Evolutionary conservation across 2,329 filamentous ascomycete species (phyloP), one percentile per base, ranked within the genome.

Genomic region (Colletotrichum theobromicola): DNA sequence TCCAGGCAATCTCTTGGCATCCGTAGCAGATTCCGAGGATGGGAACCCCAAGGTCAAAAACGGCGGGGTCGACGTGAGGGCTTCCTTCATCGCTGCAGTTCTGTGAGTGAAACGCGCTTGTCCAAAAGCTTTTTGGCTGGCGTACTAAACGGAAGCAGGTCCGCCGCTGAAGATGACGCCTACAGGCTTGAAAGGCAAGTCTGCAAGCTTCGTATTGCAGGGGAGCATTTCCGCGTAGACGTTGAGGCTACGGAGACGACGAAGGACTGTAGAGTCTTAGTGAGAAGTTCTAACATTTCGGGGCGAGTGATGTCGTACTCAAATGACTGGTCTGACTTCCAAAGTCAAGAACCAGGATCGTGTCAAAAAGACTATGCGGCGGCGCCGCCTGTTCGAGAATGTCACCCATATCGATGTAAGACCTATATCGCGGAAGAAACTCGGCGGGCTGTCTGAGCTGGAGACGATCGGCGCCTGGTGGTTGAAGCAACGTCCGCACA

Each of bases 191-290:
- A 90, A 98, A 61, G 88, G 82, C 37, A 98, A 89, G 70, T 97
- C 94, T 8, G 90, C 87, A 26, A 97, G 85, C 87, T 96, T 96
- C 80, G 94, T 92, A 60, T 93, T 97, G 85, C 95, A 98, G 26
- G 94, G 94, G 57, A 97, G 91, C 93, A 98, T 94, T 87, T 98
- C 95, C 76, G 92, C 92, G 87, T 94, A 98, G 83, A 97, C 90
- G 86, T 93, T 93, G 84, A 97, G 90, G 79, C 94, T 91, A 78
- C 95, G 90, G 32, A 97, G 89, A 37, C 94, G 91, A 69, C 94
- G 89, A 12, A 92, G 92, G 80, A 96, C 55, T 58, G 55, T 26
- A 8, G 55, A 28, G 26, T 24, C 26, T 58, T 16, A 58, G 55
- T 58, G 2, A 28, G 26, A 30, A 13, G 30, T 7, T 32, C 5